phyloP scores from a whole-genome alignment of 306 rosid species.

The Fagus sylvatica region DNA sequence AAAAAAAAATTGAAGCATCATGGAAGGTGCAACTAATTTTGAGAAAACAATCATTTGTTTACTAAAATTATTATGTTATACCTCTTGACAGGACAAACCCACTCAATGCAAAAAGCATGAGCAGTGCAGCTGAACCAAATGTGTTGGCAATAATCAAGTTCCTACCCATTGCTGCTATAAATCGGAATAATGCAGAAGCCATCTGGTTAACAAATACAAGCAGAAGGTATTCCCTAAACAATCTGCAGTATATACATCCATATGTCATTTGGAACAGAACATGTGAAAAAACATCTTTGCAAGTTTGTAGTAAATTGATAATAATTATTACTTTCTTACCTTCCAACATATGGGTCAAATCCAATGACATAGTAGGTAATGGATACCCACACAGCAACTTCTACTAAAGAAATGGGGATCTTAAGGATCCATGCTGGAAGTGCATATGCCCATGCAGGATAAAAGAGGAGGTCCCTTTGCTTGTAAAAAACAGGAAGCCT shows the following conservation, averaged over 20 bases:
- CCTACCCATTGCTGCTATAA: constrained; percentile 51
- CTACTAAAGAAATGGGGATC: too few relatives aligned
- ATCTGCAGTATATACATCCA: constrained; percentile 36
- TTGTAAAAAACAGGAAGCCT: constrained; percentile 46
- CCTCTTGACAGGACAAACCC: constrained; percentile 78
- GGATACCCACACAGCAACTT: too few relatives aligned
- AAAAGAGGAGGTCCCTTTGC: constrained; percentile 46
- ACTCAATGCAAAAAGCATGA: constrained; percentile 45
- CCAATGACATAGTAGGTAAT: too few relatives aligned
- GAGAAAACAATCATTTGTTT: neutral
- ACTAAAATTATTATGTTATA: constrained; percentile 11
- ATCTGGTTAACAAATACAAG: constrained; percentile 49
- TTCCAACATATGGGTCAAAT: too few relatives aligned
- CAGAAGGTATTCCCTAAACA: constrained; percentile 54
- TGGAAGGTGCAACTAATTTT: constrained; percentile 2
- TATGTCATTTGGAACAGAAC: neutral
- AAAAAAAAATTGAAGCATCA: neutral
- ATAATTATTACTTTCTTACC: too few relatives aligned
- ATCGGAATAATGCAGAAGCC: constrained; percentile 66
- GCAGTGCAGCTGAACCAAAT: constrained; percentile 55
- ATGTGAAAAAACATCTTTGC: too few relatives aligned
- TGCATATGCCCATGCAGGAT: constrained; percentile 46
- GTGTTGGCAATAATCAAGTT: constrained; percentile 55
- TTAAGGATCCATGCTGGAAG: constrained; percentile 22
- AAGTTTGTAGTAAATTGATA: too few relatives aligned